Evolutionary conservation across 129 eudicot genomes (phyloP).

Genomic region (Flaveria brownii): DNA sequence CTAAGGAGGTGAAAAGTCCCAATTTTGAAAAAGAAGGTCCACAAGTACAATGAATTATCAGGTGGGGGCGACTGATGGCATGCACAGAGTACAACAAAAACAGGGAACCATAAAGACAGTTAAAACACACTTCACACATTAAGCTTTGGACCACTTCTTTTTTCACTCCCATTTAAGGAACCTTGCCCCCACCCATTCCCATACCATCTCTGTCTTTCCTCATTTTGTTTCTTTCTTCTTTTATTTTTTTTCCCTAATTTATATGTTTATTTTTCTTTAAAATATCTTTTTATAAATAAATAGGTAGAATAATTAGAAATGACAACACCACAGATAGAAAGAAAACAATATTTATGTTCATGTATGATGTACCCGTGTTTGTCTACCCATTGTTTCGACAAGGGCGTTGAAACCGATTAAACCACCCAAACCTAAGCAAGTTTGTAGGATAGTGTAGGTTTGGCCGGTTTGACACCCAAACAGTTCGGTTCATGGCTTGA

Average conservation of each 20-base stretch:
- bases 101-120: constrained; percentile 40
- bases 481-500: background rate
- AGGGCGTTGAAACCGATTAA: background rate
- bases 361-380: background rate
- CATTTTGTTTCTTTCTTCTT: constrained; percentile 6
- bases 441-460: no score
- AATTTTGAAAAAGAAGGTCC: constrained; percentile 26
- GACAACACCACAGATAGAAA: background rate
- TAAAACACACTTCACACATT: constrained; percentile 27
- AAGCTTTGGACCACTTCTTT: constrained; percentile 41
- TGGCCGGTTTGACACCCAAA: background rate
- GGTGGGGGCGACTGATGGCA: constrained; percentile 37
- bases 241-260: background rate
- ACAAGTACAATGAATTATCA: constrained; percentile 42
- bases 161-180: constrained; percentile 41
- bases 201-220: constrained; percentile 15
- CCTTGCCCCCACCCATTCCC: constrained; percentile 31
- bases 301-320: background rate
- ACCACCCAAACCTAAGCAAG: no score
- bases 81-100: constrained; percentile 32
- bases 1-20: constrained; percentile 5
- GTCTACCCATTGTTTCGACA: constrained; percentile 1
- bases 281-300: background rate
- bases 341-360: background rate
- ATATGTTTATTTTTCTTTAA: background rate